A percentile compares a stretch with the other conserved stretches of the same genome.
Conservation (phyloP, 331 rosid genomes). For the Prunus yedoensis region DNA sequence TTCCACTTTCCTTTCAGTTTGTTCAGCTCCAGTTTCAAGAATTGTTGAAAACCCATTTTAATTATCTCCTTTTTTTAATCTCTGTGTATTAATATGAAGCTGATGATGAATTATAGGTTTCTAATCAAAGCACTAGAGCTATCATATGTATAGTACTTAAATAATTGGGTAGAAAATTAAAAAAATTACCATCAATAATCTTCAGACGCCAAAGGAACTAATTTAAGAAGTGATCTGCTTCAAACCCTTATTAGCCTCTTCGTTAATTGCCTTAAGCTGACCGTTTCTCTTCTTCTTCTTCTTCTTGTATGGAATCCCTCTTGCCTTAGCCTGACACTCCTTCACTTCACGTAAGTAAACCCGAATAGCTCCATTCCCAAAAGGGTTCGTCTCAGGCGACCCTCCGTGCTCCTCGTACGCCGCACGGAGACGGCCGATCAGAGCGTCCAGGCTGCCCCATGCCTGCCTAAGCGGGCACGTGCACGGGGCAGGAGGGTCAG, state of each 20-base stretch:
- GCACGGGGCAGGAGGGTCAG: conserved; percentile 91
- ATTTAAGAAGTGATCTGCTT: conserved; percentile 47
- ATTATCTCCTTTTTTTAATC: not conserved
- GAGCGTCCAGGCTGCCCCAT: conserved; percentile 92
- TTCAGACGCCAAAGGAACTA: conserved; percentile 28
- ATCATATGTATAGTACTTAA: not conserved
- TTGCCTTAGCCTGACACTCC: conserved; percentile 77
- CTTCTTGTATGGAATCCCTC: conserved; percentile 85
- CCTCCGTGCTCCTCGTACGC: conserved; percentile 91
- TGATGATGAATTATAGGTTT: not conserved
- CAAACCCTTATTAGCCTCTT: conserved; percentile 42
- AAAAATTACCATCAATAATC: conserved; percentile 38
- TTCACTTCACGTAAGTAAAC: conserved; percentile 79
- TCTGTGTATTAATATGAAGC: not conserved
- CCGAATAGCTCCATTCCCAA: conserved; percentile 76
- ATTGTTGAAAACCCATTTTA: not conserved
- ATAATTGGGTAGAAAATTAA: not conserved
- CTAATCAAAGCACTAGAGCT: not conserved
- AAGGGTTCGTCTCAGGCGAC: conserved; percentile 69
- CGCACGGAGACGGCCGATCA: conserved; percentile 80
- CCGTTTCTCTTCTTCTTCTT: conserved; percentile 70
- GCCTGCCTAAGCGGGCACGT: conserved; percentile 85
- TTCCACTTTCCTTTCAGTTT: not conserved
- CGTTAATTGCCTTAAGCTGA: conserved; percentile 38
- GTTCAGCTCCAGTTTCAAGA: not conserved